A percentile compares a stretch with the other conserved stretches of the same genome.
Conservation (phyloP, 768 basidiomycete species). For the Amanita phalloides region DNA sequence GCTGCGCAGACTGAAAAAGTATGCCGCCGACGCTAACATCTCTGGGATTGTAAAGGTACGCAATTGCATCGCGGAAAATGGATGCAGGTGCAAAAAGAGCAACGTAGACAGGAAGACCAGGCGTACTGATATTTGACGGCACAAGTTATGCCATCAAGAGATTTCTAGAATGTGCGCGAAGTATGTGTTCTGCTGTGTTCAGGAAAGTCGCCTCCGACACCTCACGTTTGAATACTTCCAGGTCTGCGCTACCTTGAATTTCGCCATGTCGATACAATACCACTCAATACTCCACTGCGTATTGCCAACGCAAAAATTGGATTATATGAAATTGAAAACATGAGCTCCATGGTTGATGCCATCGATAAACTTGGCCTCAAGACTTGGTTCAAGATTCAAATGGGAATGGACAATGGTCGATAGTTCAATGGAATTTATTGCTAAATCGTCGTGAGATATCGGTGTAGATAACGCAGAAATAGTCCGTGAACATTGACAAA, state of each 20-base stretch:
- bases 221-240: constrained; percentile 4
- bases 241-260: constrained; percentile 33
- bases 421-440: background rate
- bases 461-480: background rate
- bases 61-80: background rate
- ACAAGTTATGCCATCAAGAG: constrained; percentile 20
- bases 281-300: constrained; percentile 11
- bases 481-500: background rate
- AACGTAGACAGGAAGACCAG: constrained; percentile 28
- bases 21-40: constrained; percentile 23
- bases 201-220: background rate
- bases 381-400: constrained; percentile 25
- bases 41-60: constrained; percentile 31
- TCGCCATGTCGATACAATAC: constrained; percentile 27
- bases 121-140: constrained; percentile 32
- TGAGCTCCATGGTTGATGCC: constrained; percentile 20
- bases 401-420: constrained; percentile 22
- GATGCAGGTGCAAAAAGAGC: background rate
- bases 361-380: constrained; percentile 23
- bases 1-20: constrained; percentile 28
- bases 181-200: constrained; percentile 12
- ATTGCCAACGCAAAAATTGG: constrained; percentile 19
- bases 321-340: constrained; percentile 24
- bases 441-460: background rate
- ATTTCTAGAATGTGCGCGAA: constrained; percentile 27